Percentiles rank a stretch among this genome's conserved stretches.
Evolutionary conservation across 176 grass and related monocot genomes (phyloP).

Genomic region (bread wheat (Triticum aestivum)): DNA sequence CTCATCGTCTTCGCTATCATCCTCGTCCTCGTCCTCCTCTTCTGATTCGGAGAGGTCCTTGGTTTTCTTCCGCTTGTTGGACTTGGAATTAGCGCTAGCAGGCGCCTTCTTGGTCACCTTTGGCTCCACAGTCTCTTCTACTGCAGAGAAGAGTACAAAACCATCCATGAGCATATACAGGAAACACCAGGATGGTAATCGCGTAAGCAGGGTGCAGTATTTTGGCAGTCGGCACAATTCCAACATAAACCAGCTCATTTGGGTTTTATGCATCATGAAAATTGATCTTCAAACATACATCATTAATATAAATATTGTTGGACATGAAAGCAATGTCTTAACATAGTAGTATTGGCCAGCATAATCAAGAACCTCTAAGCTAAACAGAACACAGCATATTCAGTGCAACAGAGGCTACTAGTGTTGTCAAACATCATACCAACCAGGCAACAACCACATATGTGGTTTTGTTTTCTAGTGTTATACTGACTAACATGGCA

Average conservation of each 20-base stretch:
- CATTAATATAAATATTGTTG: background rate
- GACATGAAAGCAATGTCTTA: background rate
- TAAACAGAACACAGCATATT: background rate
- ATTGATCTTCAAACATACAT: background rate
- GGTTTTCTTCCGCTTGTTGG: conserved; percentile 73
- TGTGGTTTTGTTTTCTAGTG: background rate
- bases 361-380: background rate
- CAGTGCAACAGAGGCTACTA: background rate
- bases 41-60: conserved; percentile 72
- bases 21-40: conserved; percentile 47
- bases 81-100: conserved; percentile 47
- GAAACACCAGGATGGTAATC: background rate
- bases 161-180: conserved; percentile 10
- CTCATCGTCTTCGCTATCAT: conserved; percentile 44
- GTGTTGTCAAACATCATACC: background rate
- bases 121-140: conserved; percentile 40
- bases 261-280: background rate
- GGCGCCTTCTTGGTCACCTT: conserved; percentile 52
- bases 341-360: background rate
- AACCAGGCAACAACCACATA: background rate
- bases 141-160: conserved; percentile 30
- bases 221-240: background rate
- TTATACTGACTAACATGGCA: background rate
- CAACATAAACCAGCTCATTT: background rate
- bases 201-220: background rate